Evolutionary conservation across 2,329 filamentous ascomycete genomes (phyloP).

Genomic region (Pestalotiopsis sp.): DNA sequence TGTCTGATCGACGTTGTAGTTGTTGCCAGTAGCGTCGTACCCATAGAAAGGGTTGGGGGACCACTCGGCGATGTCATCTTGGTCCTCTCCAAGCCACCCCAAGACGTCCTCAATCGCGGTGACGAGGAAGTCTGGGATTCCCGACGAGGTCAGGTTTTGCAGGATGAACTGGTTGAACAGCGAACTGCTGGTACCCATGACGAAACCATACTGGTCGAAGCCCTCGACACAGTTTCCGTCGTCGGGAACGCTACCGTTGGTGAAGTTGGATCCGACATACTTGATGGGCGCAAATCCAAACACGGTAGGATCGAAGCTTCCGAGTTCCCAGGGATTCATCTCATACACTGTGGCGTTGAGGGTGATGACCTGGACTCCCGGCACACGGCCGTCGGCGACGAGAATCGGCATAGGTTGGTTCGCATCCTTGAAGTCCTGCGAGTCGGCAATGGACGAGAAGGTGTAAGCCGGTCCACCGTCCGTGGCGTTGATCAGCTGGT

Average conservation of each 20-base stretch:
- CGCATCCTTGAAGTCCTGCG: slow-evolving; percentile 63
- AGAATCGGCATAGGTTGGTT: slow-evolving; percentile 74
- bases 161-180: slow-evolving; percentile 82
- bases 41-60: slow-evolving; percentile 74
- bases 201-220: slow-evolving; percentile 79
- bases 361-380: slow-evolving; percentile 62
- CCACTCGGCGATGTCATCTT: slow-evolving; percentile 76
- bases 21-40: slow-evolving; percentile 59
- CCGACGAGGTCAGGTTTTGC: slow-evolving; percentile 54
- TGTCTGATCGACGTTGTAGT: slow-evolving; percentile 54
- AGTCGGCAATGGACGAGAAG: slow-evolving; percentile 71
- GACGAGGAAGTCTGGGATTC: slow-evolving; percentile 52
- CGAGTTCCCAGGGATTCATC: slow-evolving; percentile 80
- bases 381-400: slow-evolving; percentile 68
- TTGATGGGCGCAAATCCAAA: slow-evolving; percentile 72
- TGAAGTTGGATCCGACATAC: slow-evolving; percentile 76
- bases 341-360: slow-evolving; percentile 77
- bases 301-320: slow-evolving; percentile 73
- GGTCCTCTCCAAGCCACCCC: slow-evolving; percentile 52
- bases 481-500: slow-evolving; percentile 69
- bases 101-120: slow-evolving; percentile 56
- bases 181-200: slow-evolving; percentile 85
- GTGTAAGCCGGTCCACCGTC: slow-evolving; percentile 72
- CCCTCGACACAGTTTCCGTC: slow-evolving; percentile 70
- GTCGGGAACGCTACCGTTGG: slow-evolving; percentile 57